Evolutionary conservation across 2,329 filamentous ascomycete genomes (phyloP), one percentile per base, ranked within the genome.

Genomic region (Pseudopyrenochaeta lycopersici): DNA sequence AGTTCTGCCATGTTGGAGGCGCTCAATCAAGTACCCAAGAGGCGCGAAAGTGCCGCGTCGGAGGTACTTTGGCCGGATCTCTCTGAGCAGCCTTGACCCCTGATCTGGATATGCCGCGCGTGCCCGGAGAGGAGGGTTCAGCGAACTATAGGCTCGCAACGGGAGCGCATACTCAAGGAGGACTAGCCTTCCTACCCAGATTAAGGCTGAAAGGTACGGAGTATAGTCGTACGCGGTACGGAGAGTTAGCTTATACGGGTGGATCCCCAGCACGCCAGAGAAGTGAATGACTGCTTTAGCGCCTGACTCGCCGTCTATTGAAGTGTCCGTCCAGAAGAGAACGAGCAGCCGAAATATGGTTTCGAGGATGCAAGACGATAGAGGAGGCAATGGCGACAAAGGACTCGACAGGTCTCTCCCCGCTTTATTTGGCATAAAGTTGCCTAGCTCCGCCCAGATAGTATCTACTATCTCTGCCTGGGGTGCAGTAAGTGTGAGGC

Each of bases 251-350:
- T 55, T 43, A 30, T 38, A 41, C 31, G 47, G 52, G 44, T 51
- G n/a, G 6, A 55, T 51, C 18, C 47, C 52, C 9, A 55, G 21
- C 15, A 48, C 52, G 12, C 52, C 33, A 35, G 43, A 51, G 33
- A 55, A 55, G 15, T 55, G 31, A 7, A 55, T 32, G 10, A 51
- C 51, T 17, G 52, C 43, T 33, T 27, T 55, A 30, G 29, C 20
- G 29, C 21, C 33, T 32, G 51, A 48, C 15, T 45, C 51, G 41
- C 47, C 27, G 30, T 55, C 36, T 14, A 33, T 32, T 15, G 33
- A 55, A 7, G 52, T 20, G 27, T 56, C 46, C 38, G 18, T 52
- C 54, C 23, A 56, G 54, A 56, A 56, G 36, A 56, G 49, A 2
- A 56, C 23, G 46, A 52, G 54, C 46, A 56, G 49, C 18, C 52